Percentiles rank a stretch among this genome's conserved stretches.
Evolutionary conservation across 106 monocot genomes (phyloP).

Genomic region (Dioscorea dumetorum): DNA sequence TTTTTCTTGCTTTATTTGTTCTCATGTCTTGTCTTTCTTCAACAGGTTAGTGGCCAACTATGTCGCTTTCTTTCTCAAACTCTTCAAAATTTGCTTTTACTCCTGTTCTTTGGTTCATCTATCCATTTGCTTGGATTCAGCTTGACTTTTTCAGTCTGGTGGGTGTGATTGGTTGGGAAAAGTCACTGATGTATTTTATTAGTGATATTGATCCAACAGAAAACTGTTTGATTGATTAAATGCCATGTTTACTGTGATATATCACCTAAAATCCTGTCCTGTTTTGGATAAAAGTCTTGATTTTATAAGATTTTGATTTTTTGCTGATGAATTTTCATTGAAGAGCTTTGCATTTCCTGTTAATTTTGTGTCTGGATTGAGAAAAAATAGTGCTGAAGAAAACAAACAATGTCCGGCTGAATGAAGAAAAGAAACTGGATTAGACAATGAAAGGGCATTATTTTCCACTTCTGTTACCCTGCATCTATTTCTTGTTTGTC

Average conservation of each 20-base stretch:
- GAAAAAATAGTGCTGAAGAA: no score
- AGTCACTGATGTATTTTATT: neutral
- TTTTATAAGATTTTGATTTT: no score
- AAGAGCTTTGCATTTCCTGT: neutral
- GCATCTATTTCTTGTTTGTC: neutral
- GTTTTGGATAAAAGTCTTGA: neutral
- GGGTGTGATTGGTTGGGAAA: neutral
- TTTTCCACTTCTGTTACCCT: neutral
- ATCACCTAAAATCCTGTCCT: neutral
- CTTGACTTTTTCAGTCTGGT: neutral
- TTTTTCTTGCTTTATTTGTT: constrained; percentile 13
- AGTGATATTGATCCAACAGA: neutral
- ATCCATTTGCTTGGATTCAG: neutral
- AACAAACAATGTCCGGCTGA: no score
- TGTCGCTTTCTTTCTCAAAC: neutral
- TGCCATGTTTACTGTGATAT: no score
- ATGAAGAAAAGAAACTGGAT: no score
- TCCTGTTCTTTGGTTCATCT: neutral
- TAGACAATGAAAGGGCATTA: neutral
- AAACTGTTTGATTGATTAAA: neutral
- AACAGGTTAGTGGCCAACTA: constrained; percentile 18
- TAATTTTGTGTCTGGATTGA: neutral
- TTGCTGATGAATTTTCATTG: neutral
- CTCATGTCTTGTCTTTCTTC: constrained; percentile 12
- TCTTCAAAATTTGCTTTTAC: constrained; percentile 2